A percentile compares a stretch with the other conserved stretches of the same genome.
phyloP scores from a whole-genome alignment of 257 asterid species.

The Ehretia macrophylla region DNA sequence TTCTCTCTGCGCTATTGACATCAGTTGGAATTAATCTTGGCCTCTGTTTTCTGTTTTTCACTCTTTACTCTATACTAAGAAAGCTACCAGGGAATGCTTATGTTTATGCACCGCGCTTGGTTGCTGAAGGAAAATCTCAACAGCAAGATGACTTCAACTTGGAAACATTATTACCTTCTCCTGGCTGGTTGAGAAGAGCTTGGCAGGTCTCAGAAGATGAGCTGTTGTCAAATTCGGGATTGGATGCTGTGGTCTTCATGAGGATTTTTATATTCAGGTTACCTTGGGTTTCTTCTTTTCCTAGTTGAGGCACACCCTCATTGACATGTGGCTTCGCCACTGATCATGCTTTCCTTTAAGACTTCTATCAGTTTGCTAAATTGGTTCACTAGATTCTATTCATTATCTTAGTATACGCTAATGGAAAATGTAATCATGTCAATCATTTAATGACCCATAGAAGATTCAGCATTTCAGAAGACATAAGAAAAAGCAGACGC shows the following conservation, averaged over 20 bases:
- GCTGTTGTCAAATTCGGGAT: constrained; percentile 58
- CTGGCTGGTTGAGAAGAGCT: constrained; percentile 79
- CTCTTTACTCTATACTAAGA: constrained; percentile 62
- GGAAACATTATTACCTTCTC: constrained; percentile 47
- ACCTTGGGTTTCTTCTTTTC: constrained; percentile 1
- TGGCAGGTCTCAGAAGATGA: constrained; percentile 85
- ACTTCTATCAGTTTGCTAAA: too few relatives aligned
- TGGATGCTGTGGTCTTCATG: constrained; percentile 96
- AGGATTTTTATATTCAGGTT: constrained; percentile 81
- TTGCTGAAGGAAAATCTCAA: constrained; percentile 54
- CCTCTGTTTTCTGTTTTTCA: constrained; percentile 52
- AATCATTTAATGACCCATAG: too few relatives aligned
- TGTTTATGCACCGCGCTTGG: constrained; percentile 75
- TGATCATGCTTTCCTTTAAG: too few relatives aligned
- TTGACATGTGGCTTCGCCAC: too few relatives aligned
- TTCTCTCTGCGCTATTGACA: constrained; percentile 85
- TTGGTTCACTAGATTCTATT: too few relatives aligned
- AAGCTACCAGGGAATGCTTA: constrained; percentile 62
- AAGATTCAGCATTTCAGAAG: too few relatives aligned
- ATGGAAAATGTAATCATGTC: too few relatives aligned
- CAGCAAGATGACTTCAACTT: constrained; percentile 30
- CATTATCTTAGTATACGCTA: too few relatives aligned
- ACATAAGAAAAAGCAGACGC: too few relatives aligned
- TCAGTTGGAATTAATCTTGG: constrained; percentile 83
- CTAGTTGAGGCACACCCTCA: too few relatives aligned